Evolutionary conservation across 2,329 filamentous ascomycete species (phyloP).

Genomic region (Trichoderma koningiopsis): DNA sequence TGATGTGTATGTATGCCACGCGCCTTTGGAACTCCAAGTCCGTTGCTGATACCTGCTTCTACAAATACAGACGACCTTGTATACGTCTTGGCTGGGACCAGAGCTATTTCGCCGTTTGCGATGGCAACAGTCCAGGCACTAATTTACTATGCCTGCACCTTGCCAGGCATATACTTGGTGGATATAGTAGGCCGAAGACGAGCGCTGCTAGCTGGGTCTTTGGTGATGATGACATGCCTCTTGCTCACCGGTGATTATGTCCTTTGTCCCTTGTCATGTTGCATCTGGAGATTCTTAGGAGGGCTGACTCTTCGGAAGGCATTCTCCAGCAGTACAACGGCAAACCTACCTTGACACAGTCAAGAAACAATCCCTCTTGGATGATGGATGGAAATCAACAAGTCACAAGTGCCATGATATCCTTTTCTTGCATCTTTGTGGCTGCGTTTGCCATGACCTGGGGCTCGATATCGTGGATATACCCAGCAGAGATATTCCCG

Average conservation of each 20-base stretch:
- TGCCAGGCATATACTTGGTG: conserved; percentile 62
- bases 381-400: conserved; percentile 53
- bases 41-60: not conserved
- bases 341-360: conserved; percentile 46
- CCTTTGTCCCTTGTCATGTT: not conserved
- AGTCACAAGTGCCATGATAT: conserved; percentile 62
- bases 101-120: conserved; percentile 58
- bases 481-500: conserved; percentile 51
- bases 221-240: conserved; percentile 62
- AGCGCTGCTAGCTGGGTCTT: conserved; percentile 56
- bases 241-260: conserved; percentile 56
- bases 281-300: not conserved
- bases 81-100: conserved; percentile 61
- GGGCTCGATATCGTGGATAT: conserved; percentile 51
- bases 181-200: conserved; percentile 62
- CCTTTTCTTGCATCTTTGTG: conserved; percentile 64
- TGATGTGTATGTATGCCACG: conserved; percentile 47
- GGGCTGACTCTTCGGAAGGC: conserved; percentile 33
- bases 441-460: conserved; percentile 47
- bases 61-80: conserved; percentile 52
- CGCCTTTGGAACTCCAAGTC: conserved; percentile 11
- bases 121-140: conserved; percentile 65
- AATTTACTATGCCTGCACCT: conserved; percentile 62
- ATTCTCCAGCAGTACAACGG: conserved; percentile 64
- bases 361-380: conserved; percentile 57